These are phyloP conservation scores for Gynochthodes officinalis DNA, from an alignment of 257 asterid genomes.

Conservation along the genomic window DNA sequence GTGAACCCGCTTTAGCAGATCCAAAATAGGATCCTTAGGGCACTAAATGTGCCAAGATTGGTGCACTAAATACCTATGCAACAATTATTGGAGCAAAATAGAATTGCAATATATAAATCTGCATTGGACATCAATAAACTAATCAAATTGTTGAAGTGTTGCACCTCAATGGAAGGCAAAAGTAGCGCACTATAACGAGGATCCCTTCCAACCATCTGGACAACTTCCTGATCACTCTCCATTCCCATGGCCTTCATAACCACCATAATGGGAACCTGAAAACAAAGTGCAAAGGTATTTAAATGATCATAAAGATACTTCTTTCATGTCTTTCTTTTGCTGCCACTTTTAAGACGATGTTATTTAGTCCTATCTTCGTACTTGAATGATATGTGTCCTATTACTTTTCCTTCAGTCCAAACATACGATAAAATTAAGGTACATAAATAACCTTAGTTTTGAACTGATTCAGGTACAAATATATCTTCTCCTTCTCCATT, in stretches of 20 bases:
- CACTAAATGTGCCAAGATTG: background rate
- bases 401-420: background rate
- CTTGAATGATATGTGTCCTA: background rate
- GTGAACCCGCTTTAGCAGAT: background rate
- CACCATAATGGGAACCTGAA: conserved; percentile 87
- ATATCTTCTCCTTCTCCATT: conserved; percentile 87
- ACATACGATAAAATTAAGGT: conserved; percentile 3
- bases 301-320: conserved; percentile 3
- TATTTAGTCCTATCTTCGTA: background rate
- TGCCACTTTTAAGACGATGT: background rate
- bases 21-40: background rate
- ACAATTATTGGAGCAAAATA: conserved; percentile 11
- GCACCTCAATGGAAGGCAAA: conserved; percentile 93
- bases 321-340: background rate
- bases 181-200: conserved; percentile 82
- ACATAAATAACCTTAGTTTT: conserved; percentile 52
- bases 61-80: background rate
- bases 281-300: conserved; percentile 13
- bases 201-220: conserved; percentile 98
- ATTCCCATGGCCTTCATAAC: conserved; percentile 97
- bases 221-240: conserved; percentile 98
- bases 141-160: conserved; percentile 5
- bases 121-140: background rate
- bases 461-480: conserved; percentile 64
- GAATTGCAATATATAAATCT: conserved; percentile 2